These are phyloP conservation scores for Phaffomyces thermotolerans DNA, from an alignment of 805 yeast genomes.

Conservation along the genomic window DNA sequence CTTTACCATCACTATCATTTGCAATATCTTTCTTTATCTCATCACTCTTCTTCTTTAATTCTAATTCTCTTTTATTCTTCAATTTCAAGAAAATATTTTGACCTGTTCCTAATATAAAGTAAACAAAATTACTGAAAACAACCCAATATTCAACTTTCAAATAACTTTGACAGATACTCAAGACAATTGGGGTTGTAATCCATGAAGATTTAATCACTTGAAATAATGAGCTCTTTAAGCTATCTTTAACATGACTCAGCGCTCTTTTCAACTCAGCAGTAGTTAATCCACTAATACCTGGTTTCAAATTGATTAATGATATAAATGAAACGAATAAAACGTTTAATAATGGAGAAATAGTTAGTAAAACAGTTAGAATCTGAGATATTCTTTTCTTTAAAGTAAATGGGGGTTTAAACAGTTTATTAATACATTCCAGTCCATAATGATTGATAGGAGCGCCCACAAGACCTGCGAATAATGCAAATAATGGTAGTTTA, in stretches of 20 bases:
- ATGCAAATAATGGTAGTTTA: slow-evolving; percentile 45
- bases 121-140: slow-evolving; percentile 50
- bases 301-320: slow-evolving; percentile 37
- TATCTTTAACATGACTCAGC: slow-evolving; percentile 15
- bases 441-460: slow-evolving; percentile 55
- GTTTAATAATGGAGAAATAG: slow-evolving; percentile 49
- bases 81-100: slow-evolving; percentile 51
- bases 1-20: slow-evolving; percentile 2
- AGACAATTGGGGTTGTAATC: slow-evolving; percentile 44
- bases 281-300: slow-evolving; percentile 11
- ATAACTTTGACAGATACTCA: slow-evolving; percentile 50
- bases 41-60: slow-evolving; percentile 15
- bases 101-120: slow-evolving; percentile 52
- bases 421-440: slow-evolving; percentile 37
- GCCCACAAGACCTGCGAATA: slow-evolving; percentile 46
- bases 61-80: slow-evolving; percentile 20
- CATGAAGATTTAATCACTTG: slow-evolving; percentile 46
- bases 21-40: slow-evolving; percentile 16
- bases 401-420: slow-evolving; percentile 38
- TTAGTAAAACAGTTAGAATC: slow-evolving; percentile 41
- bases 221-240: slow-evolving; percentile 35
- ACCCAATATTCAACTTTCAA: slow-evolving; percentile 57
- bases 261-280: slow-evolving; percentile 13
- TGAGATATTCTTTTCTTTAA: slow-evolving; percentile 38
- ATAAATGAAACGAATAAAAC: slow-evolving; percentile 46